These are phyloP conservation scores for Globisporangium polare DNA, from an alignment of 352 stramenopile genomes.

Conservation along the genomic window DNA sequence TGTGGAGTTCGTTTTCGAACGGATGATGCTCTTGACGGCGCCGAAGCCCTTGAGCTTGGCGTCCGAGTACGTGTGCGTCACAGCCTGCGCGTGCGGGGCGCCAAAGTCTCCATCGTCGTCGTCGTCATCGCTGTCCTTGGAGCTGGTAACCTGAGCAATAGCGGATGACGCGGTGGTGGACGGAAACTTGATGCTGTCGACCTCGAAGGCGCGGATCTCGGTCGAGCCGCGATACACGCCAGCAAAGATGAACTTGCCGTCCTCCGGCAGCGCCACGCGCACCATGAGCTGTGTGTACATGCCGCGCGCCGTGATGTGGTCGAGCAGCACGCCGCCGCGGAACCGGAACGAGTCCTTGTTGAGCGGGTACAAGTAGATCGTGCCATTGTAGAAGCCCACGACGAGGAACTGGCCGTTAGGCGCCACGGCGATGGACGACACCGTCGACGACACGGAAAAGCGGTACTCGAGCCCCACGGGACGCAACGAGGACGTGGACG, in stretches of 20 bases:
- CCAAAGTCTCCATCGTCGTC: slow-evolving; percentile 34
- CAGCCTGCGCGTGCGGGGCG: slow-evolving; percentile 39
- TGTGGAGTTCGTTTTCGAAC: slow-evolving; percentile 32
- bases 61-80: slow-evolving; percentile 73
- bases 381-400: slow-evolving; percentile 78
- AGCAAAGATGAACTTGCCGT: slow-evolving; percentile 85
- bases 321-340: slow-evolving; percentile 67
- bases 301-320: slow-evolving; percentile 71
- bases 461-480: slow-evolving; percentile 55
- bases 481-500: slow-evolving; percentile 20
- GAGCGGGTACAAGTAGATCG: slow-evolving; percentile 62
- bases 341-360: slow-evolving; percentile 58
- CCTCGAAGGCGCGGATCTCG: slow-evolving; percentile 81
- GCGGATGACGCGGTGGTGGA: slow-evolving; percentile 1
- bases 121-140: slow-evolving; percentile 9
- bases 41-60: slow-evolving; percentile 84
- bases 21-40: slow-evolving; percentile 60
- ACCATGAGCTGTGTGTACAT: slow-evolving; percentile 86
- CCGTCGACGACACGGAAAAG: slow-evolving; percentile 57
- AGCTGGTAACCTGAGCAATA: slow-evolving; percentile 7
- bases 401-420: slow-evolving; percentile 71
- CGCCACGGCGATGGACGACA: slow-evolving; percentile 76
- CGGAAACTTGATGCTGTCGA: slow-evolving; percentile 75
- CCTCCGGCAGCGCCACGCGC: slow-evolving; percentile 63
- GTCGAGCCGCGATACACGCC: slow-evolving; percentile 82